A percentile compares a stretch with the other conserved stretches of the same genome.
These are phyloP conservation scores for Blastobotrys niveus DNA, from an alignment of 1,139 yeast genomes.

Conservation along the genomic window DNA sequence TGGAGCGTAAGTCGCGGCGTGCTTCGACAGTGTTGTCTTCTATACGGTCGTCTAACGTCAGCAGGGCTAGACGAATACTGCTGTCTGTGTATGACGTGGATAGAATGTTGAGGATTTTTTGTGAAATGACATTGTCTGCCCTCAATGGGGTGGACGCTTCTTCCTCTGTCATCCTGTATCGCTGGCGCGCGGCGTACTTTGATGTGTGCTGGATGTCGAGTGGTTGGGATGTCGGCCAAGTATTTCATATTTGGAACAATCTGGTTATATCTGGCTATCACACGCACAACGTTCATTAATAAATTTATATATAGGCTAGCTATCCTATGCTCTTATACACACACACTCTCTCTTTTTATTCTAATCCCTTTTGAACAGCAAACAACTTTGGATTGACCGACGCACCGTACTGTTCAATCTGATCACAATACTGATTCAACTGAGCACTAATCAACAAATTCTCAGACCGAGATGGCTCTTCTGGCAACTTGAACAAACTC, in stretches of 20 bases:
- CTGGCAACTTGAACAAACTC: constrained; percentile 59
- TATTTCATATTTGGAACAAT: too few relatives aligned
- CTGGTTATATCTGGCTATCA: too few relatives aligned
- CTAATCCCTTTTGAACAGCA: constrained; percentile 18
- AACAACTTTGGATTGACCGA: constrained; percentile 56
- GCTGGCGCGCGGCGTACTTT: too few relatives aligned
- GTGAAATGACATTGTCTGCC: constrained; percentile 27
- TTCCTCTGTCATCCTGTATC: too few relatives aligned
- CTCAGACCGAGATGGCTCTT: constrained; percentile 71
- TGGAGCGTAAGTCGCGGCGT: constrained; percentile 58
- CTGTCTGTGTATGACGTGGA: constrained; percentile 37
- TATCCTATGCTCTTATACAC: too few relatives aligned
- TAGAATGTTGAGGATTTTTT: constrained; percentile 31
- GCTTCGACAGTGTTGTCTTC: constrained; percentile 31
- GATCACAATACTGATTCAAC: constrained; percentile 63
- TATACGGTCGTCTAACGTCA: constrained; percentile 29
- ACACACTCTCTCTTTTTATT: too few relatives aligned
- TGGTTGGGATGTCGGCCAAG: too few relatives aligned
- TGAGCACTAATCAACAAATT: constrained; percentile 66
- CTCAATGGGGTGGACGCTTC: constrained; percentile 14
- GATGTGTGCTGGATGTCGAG: too few relatives aligned
- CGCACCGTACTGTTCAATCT: constrained; percentile 56
- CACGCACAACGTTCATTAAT: too few relatives aligned
- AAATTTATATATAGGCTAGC: too few relatives aligned
- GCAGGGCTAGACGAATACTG: constrained; percentile 33